Evolutionary conservation across 495 filamentous ascomycete genomes (phyloP), one percentile per base, ranked within the genome.

Genomic region (Chaetomium tenue): DNA sequence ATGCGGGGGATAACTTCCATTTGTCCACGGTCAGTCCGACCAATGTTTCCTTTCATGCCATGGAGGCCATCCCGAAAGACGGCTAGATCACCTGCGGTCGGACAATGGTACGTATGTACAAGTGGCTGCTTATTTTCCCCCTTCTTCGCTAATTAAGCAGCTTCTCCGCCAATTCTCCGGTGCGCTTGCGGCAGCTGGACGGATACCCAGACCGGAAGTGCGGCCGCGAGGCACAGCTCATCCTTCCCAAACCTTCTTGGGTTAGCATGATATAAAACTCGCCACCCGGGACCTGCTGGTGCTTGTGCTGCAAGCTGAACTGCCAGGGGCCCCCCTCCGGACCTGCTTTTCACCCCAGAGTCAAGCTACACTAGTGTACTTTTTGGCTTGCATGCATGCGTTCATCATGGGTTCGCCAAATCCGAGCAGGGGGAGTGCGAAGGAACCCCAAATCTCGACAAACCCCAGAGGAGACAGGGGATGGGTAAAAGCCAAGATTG

Each of bases 111-210:
- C n/a, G n/a, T n/a, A 30, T 30, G 28, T 30, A 30, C 28, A 6
- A 30, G 51, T 30, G 51, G 51, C 51, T 53, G 51, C 51, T 53
- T 53, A 53, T 53, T 53, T 53, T 44, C 9, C 5, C 8, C 48
- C 22, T 2, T 9, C 6, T 25, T 51, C 48, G 22, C 47, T 50
- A 23, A 20, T 11, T 23, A 8, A 23, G 33, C 20, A 50, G 8
- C 7, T 9, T 11, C 48, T 50, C 20, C 20, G 22, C 20, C 48
- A 15, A 3, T 23, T 51, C 48, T 23, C 22, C 6, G 7, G 7
- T 12, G 22, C 22, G 22, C 11, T 51, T 11, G 18, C 22, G 48
- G 22, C 3, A 25, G 22, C 48, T 51, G 22, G 48, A 11, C 48
- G 22, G 22, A n/a, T 26, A 23, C 48, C 48, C 48, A 51, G 48